phyloP scores from a whole-genome alignment of 768 basidiomycete genomes.

The Hygrophorus russula region DNA sequence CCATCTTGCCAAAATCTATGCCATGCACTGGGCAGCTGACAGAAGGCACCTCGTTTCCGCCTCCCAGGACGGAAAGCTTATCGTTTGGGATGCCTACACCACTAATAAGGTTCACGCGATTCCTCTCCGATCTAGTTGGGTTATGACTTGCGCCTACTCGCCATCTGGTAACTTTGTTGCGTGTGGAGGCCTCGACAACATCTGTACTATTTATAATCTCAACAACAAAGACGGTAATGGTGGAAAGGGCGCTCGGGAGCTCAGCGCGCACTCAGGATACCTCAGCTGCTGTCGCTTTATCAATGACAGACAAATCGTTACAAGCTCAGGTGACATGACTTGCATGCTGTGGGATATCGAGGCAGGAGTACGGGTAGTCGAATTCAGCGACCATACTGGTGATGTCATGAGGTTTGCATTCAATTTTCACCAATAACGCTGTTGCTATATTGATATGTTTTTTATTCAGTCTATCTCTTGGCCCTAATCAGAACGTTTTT shows the following conservation, averaged over 20 bases:
- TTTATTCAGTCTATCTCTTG: constrained; percentile 70
- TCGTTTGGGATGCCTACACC: constrained; percentile 99
- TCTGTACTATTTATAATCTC: constrained; percentile 96
- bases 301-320: constrained; percentile 98
- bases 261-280: constrained; percentile 96
- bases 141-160: constrained; percentile 99
- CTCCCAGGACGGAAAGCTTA: constrained; percentile 98
- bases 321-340: constrained; percentile 97
- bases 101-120: constrained; percentile 99
- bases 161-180: constrained; percentile 97
- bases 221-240: constrained; percentile 68
- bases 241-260: constrained; percentile 85
- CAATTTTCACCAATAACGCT: neutral
- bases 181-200: constrained; percentile 98
- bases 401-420: constrained; percentile 93
- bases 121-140: constrained; percentile 95
- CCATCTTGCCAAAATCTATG: constrained; percentile 98
- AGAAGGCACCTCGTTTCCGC: constrained; percentile 96
- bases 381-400: constrained; percentile 98
- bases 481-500: constrained; percentile 87
- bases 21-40: constrained; percentile 99
- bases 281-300: constrained; percentile 97
- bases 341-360: constrained; percentile 99
- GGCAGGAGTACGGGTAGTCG: constrained; percentile 92
- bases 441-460: constrained; percentile 8